Percentiles rank a stretch among this genome's conserved stretches.
These are phyloP conservation scores for Salpingoeca rosetta DNA, from an alignment of 78 protist species.

Conservation along the genomic window DNA sequence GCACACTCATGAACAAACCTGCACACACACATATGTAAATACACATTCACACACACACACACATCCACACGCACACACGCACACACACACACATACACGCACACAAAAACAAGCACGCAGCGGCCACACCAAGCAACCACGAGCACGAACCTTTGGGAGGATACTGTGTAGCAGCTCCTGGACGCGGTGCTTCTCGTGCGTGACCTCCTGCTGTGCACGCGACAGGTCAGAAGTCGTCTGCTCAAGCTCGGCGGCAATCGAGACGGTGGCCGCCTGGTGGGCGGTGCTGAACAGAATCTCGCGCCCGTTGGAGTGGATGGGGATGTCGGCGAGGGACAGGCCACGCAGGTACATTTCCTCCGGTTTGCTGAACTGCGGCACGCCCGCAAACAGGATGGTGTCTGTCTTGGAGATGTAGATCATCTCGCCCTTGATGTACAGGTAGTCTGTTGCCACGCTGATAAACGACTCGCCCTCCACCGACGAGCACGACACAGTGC, in stretches of 20 bases:
- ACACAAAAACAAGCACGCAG: no score
- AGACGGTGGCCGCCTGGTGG: background rate
- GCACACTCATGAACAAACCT: no score
- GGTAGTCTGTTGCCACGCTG: background rate
- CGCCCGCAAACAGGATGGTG: background rate
- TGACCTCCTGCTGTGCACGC: background rate
- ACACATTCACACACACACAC: no score
- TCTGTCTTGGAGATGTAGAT: background rate
- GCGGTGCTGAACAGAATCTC: background rate
- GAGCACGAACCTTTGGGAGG: no score
- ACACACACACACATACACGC: no score
- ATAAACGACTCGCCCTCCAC: no score
- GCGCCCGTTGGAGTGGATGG: background rate
- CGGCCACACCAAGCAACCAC: no score
- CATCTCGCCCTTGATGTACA: background rate
- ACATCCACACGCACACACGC: no score
- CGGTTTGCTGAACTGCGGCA: background rate
- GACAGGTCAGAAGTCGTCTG: background rate
- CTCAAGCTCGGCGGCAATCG: background rate
- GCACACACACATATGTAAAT: no score
- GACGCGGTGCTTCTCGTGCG: background rate
- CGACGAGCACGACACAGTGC: background rate
- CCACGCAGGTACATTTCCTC: background rate
- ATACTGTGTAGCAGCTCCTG: background rate
- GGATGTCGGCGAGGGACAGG: background rate